Percentiles rank a stretch among this genome's conserved stretches.
Conservation (phyloP, 2,329 filamentous ascomycete species). For the Madurella fahalii region DNA sequence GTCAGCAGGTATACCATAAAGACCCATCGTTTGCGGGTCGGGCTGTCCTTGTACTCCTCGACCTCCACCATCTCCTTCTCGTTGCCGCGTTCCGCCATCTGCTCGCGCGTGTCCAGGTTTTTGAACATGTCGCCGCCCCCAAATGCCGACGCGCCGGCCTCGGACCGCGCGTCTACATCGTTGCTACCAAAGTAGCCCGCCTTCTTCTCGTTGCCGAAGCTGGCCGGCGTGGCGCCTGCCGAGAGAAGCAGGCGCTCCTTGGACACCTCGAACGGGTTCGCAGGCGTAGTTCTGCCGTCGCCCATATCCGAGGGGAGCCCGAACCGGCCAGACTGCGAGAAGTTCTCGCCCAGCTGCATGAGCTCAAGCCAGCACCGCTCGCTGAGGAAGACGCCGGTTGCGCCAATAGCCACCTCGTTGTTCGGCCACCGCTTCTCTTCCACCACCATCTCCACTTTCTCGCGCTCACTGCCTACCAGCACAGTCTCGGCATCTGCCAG, state of each 20-base stretch:
- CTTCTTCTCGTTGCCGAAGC: constrained; percentile 66
- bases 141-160: constrained; percentile 87
- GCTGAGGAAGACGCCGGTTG: constrained; percentile 91
- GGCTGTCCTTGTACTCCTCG: constrained; percentile 73
- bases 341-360: constrained; percentile 65
- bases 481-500: constrained; percentile 79
- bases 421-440: constrained; percentile 88
- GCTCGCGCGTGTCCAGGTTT: constrained; percentile 87
- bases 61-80: constrained; percentile 88
- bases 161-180: constrained; percentile 80
- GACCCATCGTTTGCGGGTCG: constrained; percentile 86
- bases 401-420: constrained; percentile 86
- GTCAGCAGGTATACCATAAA: constrained; percentile 79
- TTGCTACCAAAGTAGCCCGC: constrained; percentile 76
- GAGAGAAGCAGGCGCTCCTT: constrained; percentile 56
- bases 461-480: constrained; percentile 84
- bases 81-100: constrained; percentile 93
- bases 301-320: constrained; percentile 57
- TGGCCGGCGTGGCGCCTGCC: constrained; percentile 51
- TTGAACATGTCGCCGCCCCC: constrained; percentile 97
- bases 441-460: constrained; percentile 86
- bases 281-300: constrained; percentile 56
- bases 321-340: constrained; percentile 51
- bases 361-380: constrained; percentile 95
- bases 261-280: constrained; percentile 57